Base-by-base conservation (phyloP, 2,329 filamentous ascomycete genomes). In the Sordariomycetes sp. region DNA sequence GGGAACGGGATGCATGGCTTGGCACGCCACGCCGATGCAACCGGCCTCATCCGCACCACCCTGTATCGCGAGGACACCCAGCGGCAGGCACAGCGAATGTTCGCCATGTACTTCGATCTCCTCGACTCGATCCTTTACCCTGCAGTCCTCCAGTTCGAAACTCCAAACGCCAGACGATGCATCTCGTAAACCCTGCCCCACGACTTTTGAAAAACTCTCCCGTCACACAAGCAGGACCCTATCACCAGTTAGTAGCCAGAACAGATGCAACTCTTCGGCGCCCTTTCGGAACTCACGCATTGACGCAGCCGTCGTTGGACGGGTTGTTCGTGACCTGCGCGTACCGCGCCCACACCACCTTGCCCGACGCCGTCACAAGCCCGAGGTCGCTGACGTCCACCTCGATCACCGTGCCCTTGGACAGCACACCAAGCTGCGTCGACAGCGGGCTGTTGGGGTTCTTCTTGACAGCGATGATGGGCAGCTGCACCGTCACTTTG, bases 331-430 rank as follows among this genome's bases (percentile, higher is more conserved):
- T 78, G 51, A 89, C 78, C 70, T 90, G 87, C 8, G 87, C 88
- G 73, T 85, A 94, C 63, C 89, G 79, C 64, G 89, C 90, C 91
- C 91, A 96, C 7, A 92, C 89, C 10, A 96, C 89, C 74, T 96
- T 96, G 61, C 94, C 94, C 61, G 84, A 85, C 1, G 91, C 86
- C 2, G 94, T 97, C 17, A 95, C 90, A 60, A 97, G 76, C 61
- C 94, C 94, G 61, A 97, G 73, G 69, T 99, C 94, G 58, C 82
- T 87, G 34, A 96, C 90, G 68, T 99, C 96, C 65, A 97, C 90
- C 72, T 97, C 92, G 66, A 92, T 83, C 54, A 77, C 69, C 0
- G 74, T 92, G 62, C 89, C 89, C 73, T 90, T 90, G 53, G 88
- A 92, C 66, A 96, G 70, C 2, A 96, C 91, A 60, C 92, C 92